These are phyloP conservation scores for Coccinonectria pachysandricola DNA, from an alignment of 2,329 filamentous ascomycete genomes.

Conservation along the genomic window DNA sequence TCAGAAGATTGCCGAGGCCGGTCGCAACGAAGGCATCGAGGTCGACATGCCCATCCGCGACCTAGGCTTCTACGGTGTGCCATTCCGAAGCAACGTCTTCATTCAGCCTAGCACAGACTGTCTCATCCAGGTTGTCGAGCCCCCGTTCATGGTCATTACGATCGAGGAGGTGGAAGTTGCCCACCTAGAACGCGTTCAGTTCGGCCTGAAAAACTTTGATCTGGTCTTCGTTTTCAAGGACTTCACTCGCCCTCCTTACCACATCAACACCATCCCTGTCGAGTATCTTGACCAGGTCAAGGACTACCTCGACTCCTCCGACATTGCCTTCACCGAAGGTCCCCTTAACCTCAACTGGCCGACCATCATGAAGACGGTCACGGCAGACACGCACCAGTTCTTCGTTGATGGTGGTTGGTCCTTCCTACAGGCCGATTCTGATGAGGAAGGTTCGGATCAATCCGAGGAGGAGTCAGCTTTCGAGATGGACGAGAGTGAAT, in stretches of 20 bases:
- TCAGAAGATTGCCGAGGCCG: conserved; percentile 94
- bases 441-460: conserved; percentile 69
- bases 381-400: conserved; percentile 86
- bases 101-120: conserved; percentile 96
- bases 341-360: conserved; percentile 98
- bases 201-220: conserved; percentile 98
- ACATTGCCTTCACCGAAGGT: conserved; percentile 89
- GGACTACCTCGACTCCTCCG: conserved; percentile 92
- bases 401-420: conserved; percentile 93
- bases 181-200: conserved; percentile 90
- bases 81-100: conserved; percentile 88
- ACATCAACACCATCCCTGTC: conserved; percentile 97
- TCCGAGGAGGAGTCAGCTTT: conserved; percentile 89
- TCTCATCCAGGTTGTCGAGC: conserved; percentile 91
- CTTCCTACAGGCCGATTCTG: conserved; percentile 79
- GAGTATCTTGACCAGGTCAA: conserved; percentile 92
- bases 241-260: conserved; percentile 78
- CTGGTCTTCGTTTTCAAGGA: conserved; percentile 98
- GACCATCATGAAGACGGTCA: conserved; percentile 99
- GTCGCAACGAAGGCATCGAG: conserved; percentile 78
- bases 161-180: conserved; percentile 94
- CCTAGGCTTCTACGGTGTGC: conserved; percentile 92
- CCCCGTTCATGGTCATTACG: conserved; percentile 91
- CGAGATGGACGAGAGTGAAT: conserved; percentile 77
- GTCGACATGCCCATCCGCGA: conserved; percentile 97